These are phyloP conservation scores for Nitzschia inconspicua DNA, from an alignment of 108 stramenopile genomes.

Conservation along the genomic window DNA sequence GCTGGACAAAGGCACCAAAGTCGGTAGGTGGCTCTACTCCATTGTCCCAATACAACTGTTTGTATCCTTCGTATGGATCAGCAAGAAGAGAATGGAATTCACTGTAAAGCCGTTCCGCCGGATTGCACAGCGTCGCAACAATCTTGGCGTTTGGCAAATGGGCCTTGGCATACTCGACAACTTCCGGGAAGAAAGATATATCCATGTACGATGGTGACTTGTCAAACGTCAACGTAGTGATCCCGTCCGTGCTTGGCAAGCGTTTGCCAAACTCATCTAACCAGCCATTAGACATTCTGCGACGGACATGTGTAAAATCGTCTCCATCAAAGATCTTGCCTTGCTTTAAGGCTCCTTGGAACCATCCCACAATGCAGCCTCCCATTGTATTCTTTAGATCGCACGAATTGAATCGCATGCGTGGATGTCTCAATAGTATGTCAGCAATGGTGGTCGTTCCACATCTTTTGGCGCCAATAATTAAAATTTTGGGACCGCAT, in stretches of 20 bases:
- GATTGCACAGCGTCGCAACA: not conserved
- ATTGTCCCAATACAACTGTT: not conserved
- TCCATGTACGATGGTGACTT: not conserved
- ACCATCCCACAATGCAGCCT: not conserved
- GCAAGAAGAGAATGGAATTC: not conserved
- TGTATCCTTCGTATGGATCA: not conserved
- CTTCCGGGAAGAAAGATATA: not conserved
- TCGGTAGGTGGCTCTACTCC: not conserved
- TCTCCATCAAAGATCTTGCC: not conserved
- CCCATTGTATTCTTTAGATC: not conserved
- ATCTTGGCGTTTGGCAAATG: not conserved
- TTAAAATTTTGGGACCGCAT: not conserved
- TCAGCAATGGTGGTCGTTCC: not conserved
- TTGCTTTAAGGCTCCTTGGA: not conserved
- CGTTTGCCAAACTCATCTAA: not conserved
- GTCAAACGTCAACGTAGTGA: not conserved
- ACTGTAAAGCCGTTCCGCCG: not conserved
- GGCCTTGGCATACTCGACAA: not conserved
- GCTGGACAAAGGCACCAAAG: not conserved
- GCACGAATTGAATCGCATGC: not conserved
- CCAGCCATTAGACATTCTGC: not conserved
- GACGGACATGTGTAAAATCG: not conserved
- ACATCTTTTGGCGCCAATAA: not conserved
- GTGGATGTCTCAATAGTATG: not conserved
- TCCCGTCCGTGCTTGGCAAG: not conserved